phyloP scores from a whole-genome alignment of 169 alveolate genomes.

The Theileria orientalis region DNA sequence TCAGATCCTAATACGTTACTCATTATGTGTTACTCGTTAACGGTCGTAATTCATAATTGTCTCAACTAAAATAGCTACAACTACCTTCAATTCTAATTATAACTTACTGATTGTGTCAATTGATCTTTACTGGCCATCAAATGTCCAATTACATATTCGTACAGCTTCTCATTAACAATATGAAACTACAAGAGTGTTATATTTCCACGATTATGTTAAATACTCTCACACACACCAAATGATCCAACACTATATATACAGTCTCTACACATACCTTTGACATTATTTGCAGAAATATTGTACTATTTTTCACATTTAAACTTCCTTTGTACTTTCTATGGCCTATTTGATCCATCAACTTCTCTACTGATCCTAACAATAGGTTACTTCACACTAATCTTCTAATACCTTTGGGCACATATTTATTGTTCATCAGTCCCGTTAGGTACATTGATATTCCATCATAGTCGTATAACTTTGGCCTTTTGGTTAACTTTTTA shows the following conservation, averaged over 20 bases:
- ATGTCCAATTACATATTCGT: not conserved
- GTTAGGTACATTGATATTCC: slow-evolving; percentile 10
- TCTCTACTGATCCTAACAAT: slow-evolving; percentile 6
- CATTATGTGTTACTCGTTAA: not conserved
- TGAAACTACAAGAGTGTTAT: not conserved
- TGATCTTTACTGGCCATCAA: not conserved
- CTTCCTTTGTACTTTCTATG: not conserved
- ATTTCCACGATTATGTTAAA: not conserved
- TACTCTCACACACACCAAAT: not conserved
- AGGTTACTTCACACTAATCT: not conserved
- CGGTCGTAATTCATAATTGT: too few relatives aligned
- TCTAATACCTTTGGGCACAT: not conserved
- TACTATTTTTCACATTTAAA: not conserved
- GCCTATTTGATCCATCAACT: not conserved
- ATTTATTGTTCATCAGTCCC: slow-evolving; percentile 14
- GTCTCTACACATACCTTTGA: slow-evolving; percentile 13
- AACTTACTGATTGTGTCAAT: slow-evolving; percentile 12
- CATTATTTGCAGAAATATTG: slow-evolving; percentile 22
- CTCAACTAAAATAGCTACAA: too few relatives aligned
- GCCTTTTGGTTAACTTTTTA: slow-evolving; percentile 2
- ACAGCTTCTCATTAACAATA: not conserved
- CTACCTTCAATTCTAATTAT: too few relatives aligned
- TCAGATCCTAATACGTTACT: slow-evolving; percentile 7
- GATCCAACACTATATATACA: not conserved
- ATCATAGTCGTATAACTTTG: slow-evolving; percentile 17